These are phyloP conservation scores for Pseudoneurospora amorphoporcata DNA, from an alignment of 495 filamentous ascomycete genomes.

Conservation along the genomic window DNA sequence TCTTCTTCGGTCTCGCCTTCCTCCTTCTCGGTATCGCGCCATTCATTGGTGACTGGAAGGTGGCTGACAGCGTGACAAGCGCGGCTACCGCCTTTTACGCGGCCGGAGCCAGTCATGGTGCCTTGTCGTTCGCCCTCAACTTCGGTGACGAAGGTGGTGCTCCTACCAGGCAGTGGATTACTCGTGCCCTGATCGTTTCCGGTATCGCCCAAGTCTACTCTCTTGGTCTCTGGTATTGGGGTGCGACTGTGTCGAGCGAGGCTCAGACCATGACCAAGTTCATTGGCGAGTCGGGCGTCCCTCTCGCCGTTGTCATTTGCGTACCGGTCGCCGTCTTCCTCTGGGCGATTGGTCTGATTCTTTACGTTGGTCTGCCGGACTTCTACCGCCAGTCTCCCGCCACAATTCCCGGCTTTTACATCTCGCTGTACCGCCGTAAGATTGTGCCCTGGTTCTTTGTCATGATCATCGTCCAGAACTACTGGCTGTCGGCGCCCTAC, in stretches of 20 bases:
- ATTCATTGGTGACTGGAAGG: constrained; percentile 27
- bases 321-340: constrained; percentile 42
- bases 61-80: constrained; percentile 42
- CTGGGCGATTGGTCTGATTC: constrained; percentile 39
- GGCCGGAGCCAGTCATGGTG: constrained; percentile 48
- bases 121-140: constrained; percentile 56
- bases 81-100: constrained; percentile 52
- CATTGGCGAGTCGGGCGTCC: constrained; percentile 18
- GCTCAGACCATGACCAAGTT: constrained; percentile 16
- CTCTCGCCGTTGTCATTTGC: constrained; percentile 36
- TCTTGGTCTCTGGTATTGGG: constrained; percentile 59
- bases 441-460: constrained; percentile 54
- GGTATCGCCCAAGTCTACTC: constrained; percentile 56
- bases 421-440: constrained; percentile 44
- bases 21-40: constrained; percentile 56
- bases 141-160: constrained; percentile 54
- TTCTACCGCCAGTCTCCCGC: constrained; percentile 61
- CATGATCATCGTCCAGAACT: constrained; percentile 56
- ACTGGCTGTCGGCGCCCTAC: constrained; percentile 51
- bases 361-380: constrained; percentile 49
- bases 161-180: constrained; percentile 53
- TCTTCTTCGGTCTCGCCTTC: constrained; percentile 54
- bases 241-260: constrained; percentile 29
- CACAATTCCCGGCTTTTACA: constrained; percentile 52
- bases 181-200: constrained; percentile 52